Base-by-base conservation (phyloP, 2,329 filamentous ascomycete species). In the Colletotrichum melonis region DNA sequence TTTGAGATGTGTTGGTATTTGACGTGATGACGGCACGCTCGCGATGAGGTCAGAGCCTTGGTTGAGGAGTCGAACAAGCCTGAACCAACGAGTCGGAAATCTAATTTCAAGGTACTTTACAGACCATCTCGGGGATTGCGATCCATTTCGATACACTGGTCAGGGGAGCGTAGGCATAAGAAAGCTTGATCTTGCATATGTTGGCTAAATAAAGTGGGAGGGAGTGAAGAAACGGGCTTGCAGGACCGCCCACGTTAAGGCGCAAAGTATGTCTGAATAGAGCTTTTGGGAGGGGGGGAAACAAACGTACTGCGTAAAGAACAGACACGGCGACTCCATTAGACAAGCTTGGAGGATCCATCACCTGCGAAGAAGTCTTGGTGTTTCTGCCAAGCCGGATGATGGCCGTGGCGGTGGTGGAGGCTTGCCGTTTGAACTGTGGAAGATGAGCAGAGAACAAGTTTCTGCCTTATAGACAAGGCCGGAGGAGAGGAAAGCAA, bases 381-480 rank as follows among this genome's bases (percentile, higher is more conserved):
- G 55, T 49, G 60, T 69, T 73, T 70, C 60, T 70, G 67, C 67
- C 60, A 64, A 72, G 69, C 66, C 69, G 69, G 69, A 26, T 42
- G 19, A 19, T 69, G 24, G 14, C 26, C 14, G 22, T 54, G 28
- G 65, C 30, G 58, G 32, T 66, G 32, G 30, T 66, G 11, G 35
- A 22, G 26, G 24, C 35, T 35, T 72, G 56, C 32, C 30, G 30
- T 30, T 30, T 30, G 30, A 46, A n/a, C n/a, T 24, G 7, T 9
- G 8, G 52, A 26, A 22, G 52, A 12, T 8, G 28, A 30, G 7
- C 28, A 57, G 52, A 55, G 57, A 24, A 52, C 6, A 30, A 46
- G 46, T 28, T 14, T 22, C 5, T 2, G 22, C 5, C 16, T 5
- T 11, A 12, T 2, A 9, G 12, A 22, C 16, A 4, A 19, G 30